phyloP scores from a whole-genome alignment of 2,329 filamentous ascomycete species.

The Fusarium secorum region DNA sequence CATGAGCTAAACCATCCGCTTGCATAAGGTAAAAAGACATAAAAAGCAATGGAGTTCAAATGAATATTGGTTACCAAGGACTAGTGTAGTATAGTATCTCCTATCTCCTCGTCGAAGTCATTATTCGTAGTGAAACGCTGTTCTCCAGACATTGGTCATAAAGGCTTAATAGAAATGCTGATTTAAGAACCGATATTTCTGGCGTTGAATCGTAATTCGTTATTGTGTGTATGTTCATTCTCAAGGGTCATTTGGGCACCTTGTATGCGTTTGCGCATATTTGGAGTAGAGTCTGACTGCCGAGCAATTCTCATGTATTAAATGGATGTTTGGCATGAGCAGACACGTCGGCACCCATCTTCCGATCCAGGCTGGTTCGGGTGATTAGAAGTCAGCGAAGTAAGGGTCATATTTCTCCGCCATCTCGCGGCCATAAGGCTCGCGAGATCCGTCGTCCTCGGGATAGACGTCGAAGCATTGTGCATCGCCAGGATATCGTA shows the following conservation, averaged over 20 bases:
- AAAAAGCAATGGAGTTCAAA: conserved; percentile 1
- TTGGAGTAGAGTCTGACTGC: neutral
- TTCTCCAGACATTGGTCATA: conserved; percentile 19
- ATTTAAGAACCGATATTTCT: conserved; percentile 14
- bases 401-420: conserved; percentile 72
- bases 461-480: conserved; percentile 85
- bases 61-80: neutral
- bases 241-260: neutral
- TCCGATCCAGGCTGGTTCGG: neutral
- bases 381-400: conserved; percentile 69
- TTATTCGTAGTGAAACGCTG: conserved; percentile 22
- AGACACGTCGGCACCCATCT: neutral
- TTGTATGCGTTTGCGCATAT: neutral
- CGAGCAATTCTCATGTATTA: neutral
- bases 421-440: conserved; percentile 75
- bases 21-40: neutral
- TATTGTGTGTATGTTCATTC: neutral
- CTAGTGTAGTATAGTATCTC: neutral
- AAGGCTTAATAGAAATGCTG: conserved; percentile 1
- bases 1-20: neutral
- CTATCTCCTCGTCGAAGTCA: neutral
- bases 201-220: conserved; percentile 20
- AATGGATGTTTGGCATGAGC: neutral
- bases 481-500: conserved; percentile 76
- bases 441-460: conserved; percentile 72